Conservation (phyloP, 2,329 filamentous ascomycete genomes). For the Pleurostoma richardsiae region DNA sequence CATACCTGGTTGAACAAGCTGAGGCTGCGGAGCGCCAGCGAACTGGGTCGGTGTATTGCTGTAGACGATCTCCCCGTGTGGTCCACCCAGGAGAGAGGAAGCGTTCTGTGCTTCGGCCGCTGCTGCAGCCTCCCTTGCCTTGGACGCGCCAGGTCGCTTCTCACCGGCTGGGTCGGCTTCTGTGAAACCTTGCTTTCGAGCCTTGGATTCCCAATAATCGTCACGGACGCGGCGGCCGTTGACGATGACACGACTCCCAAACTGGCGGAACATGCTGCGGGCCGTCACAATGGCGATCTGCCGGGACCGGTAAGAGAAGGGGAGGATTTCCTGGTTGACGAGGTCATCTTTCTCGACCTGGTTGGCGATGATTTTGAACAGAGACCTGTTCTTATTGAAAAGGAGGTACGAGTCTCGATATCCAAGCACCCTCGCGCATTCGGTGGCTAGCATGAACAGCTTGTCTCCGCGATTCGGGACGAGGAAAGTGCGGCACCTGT, state of each 20-base stretch:
- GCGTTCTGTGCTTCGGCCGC: slow-evolving; percentile 51
- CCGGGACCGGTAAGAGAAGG: slow-evolving; percentile 95
- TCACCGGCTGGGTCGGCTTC: slow-evolving; percentile 94
- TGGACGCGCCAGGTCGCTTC: slow-evolving; percentile 88
- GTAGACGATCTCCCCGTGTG: slow-evolving; percentile 85
- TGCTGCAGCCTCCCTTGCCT: slow-evolving; percentile 76
- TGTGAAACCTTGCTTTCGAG: slow-evolving; percentile 94
- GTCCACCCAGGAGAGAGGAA: slow-evolving; percentile 57
- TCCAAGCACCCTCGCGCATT: slow-evolving; percentile 88
- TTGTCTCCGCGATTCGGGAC: slow-evolving; percentile 89
- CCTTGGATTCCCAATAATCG: slow-evolving; percentile 98
- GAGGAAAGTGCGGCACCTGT: slow-evolving; percentile 88
- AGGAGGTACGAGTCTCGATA: slow-evolving; percentile 97
- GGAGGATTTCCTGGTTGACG: slow-evolving; percentile 89
- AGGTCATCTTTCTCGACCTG: slow-evolving; percentile 95
- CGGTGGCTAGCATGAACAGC: slow-evolving; percentile 97
- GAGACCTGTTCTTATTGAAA: slow-evolving; percentile 96
- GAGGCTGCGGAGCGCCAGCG: slow-evolving; percentile 61
- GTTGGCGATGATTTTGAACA: slow-evolving; percentile 96
- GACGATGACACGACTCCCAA: slow-evolving; percentile 88
- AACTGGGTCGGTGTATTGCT: slow-evolving; percentile 66
- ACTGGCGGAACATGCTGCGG: slow-evolving; percentile 97
- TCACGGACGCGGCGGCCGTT: slow-evolving; percentile 88
- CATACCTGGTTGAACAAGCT: slow-evolving; percentile 68
- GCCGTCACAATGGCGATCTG: slow-evolving; percentile 98